Evolutionary conservation across 106 monocot species (phyloP).

Genomic region (Dioscorea zingiberensis): DNA sequence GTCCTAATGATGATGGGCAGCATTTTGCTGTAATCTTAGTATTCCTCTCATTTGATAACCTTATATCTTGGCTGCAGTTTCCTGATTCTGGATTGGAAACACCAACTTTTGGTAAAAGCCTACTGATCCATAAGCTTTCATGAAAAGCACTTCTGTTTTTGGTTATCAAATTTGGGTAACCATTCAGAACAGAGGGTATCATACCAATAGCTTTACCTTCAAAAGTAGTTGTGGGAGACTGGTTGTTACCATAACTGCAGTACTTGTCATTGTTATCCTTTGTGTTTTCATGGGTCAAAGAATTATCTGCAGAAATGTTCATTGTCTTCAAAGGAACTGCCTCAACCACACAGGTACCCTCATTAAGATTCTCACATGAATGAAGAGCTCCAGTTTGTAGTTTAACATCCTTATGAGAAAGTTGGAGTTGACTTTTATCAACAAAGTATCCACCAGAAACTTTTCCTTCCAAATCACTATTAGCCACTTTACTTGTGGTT

Average conservation of each 20-base stretch:
- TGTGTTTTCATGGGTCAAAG: not conserved
- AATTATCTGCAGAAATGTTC: not conserved
- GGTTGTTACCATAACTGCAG: not conserved
- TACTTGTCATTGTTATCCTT: not conserved
- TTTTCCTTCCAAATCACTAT: constrained; percentile 4
- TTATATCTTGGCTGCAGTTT: constrained; percentile 8
- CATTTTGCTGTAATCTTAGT: constrained; percentile 2
- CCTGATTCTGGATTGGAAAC: constrained; percentile 1
- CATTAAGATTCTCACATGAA: constrained; percentile 5
- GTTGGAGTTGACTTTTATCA: not conserved
- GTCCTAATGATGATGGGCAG: not conserved
- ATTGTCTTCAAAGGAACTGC: not conserved
- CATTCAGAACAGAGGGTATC: constrained; percentile 1
- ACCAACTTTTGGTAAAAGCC: constrained; percentile 39
- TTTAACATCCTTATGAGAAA: not conserved
- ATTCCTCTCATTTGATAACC: not conserved
- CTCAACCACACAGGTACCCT: constrained; percentile 5
- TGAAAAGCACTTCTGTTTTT: constrained; percentile 20
- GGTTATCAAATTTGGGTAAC: constrained; percentile 6
- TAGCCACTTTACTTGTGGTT: constrained; percentile 1
- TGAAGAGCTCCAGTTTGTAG: not conserved
- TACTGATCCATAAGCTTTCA: constrained; percentile 53
- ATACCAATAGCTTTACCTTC: not conserved
- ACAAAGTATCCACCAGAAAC: constrained; percentile 1
- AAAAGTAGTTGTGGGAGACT: not conserved